Conservation (phyloP, 257 asterid genomes). For the Scutellaria galericulata region DNA sequence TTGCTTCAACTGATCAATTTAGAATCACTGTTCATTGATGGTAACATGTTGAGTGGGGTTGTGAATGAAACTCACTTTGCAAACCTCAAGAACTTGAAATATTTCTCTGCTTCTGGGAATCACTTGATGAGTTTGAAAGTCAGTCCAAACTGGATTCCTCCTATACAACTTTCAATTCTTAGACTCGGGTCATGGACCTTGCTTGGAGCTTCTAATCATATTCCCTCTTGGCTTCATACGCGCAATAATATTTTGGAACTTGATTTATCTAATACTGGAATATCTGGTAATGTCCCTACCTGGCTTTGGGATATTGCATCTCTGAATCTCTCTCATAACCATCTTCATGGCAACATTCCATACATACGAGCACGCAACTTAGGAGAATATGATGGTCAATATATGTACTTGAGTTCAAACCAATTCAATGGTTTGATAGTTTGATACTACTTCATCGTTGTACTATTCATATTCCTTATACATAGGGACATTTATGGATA, state of each 20-base stretch:
- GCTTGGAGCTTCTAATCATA: conserved; percentile 28
- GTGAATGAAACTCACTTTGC: conserved; percentile 38
- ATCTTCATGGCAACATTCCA: too few species aligned
- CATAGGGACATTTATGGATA: too few species aligned
- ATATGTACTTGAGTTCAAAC: too few species aligned
- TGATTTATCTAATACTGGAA: conserved; percentile 39
- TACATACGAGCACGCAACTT: too few species aligned
- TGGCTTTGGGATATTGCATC: too few species aligned
- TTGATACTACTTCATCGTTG: too few species aligned
- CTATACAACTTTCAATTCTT: neutral
- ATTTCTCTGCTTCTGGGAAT: conserved; percentile 26
- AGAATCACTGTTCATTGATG: neutral
- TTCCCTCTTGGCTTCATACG: conserved; percentile 40
- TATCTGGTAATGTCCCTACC: too few species aligned
- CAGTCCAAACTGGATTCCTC: conserved; percentile 35
- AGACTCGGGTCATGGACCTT: conserved; percentile 31
- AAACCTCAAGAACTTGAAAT: conserved; percentile 31
- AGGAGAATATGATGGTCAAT: too few species aligned
- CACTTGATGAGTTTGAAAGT: conserved; percentile 33
- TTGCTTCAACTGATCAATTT: conserved; percentile 36
- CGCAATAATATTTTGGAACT: neutral
- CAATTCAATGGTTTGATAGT: too few species aligned
- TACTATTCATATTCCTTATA: too few species aligned
- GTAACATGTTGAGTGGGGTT: conserved; percentile 39
- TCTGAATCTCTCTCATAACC: too few species aligned